A percentile compares a stretch with the other conserved stretches of the same genome.
These are phyloP conservation scores for Hymenoscyphus fructigenus DNA, from an alignment of 2,329 filamentous ascomycete species.

Conservation along the genomic window DNA sequence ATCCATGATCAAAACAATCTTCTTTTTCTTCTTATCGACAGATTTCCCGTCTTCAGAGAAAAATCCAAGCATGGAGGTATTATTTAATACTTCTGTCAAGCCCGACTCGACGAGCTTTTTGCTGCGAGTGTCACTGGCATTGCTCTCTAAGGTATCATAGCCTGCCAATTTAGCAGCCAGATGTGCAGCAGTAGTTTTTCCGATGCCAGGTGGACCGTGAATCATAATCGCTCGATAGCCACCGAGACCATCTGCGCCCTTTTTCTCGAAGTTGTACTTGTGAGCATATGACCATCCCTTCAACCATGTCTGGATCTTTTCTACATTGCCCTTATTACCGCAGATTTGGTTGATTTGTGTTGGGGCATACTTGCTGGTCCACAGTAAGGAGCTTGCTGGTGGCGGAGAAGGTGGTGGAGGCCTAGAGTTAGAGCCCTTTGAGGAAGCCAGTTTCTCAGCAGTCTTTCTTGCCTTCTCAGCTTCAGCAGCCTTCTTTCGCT, in stretches of 20 bases:
- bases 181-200: conserved; percentile 96
- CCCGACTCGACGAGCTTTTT: conserved; percentile 92
- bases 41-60: conserved; percentile 82
- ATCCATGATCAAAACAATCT: conserved; percentile 96
- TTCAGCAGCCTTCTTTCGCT: conserved; percentile 57
- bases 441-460: conserved; percentile 32
- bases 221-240: conserved; percentile 87
- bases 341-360: conserved; percentile 84
- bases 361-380: conserved; percentile 95
- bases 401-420: conserved; percentile 42
- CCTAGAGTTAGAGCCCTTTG: conserved; percentile 40
- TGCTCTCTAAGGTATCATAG: conserved; percentile 91
- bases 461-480: conserved; percentile 50
- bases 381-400: conserved; percentile 63
- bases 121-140: conserved; percentile 92
- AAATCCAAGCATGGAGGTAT: conserved; percentile 87
- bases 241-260: conserved; percentile 82
- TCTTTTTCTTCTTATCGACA: conserved; percentile 80
- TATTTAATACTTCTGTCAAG: conserved; percentile 87
- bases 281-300: conserved; percentile 76
- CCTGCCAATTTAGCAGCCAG: conserved; percentile 89
- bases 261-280: conserved; percentile 77
- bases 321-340: conserved; percentile 87
- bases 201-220: conserved; percentile 92
- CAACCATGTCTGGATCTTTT: conserved; percentile 87